These are phyloP conservation scores for Pneumocystis jirovecii DNA, from an alignment of 1,139 yeast genomes.

Conservation along the genomic window DNA sequence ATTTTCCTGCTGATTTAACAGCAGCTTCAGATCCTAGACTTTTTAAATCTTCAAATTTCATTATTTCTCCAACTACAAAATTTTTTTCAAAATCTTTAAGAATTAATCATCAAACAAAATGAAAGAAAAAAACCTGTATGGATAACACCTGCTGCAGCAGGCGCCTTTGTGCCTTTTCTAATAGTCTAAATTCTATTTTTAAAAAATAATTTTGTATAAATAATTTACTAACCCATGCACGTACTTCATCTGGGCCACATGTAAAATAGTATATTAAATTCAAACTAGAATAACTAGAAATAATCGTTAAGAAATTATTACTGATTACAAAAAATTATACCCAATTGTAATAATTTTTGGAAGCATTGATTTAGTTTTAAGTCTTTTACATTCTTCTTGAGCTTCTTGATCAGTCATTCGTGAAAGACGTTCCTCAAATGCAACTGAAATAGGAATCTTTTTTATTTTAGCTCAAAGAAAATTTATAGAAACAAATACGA, in stretches of 20 bases:
- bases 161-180: conserved; percentile 62
- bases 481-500: conserved; percentile 20
- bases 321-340: conserved; percentile 28
- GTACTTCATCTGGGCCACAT: conserved; percentile 76
- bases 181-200: conserved; percentile 30
- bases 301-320: background rate
- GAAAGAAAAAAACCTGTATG: conserved; percentile 44
- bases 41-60: conserved; percentile 67
- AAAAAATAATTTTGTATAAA: background rate
- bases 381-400: conserved; percentile 70
- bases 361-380: conserved; percentile 73
- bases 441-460: conserved; percentile 74
- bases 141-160: conserved; percentile 87
- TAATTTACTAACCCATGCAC: conserved; percentile 48
- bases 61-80: conserved; percentile 73
- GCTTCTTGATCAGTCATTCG: conserved; percentile 88
- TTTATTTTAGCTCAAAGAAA: background rate
- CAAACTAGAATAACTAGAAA: conserved; percentile 28
- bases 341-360: conserved; percentile 69
- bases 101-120: conserved; percentile 30
- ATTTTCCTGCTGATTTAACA: conserved; percentile 88
- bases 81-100: conserved; percentile 31
- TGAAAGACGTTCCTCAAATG: conserved; percentile 83
- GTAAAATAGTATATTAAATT: conserved; percentile 76
- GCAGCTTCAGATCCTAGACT: conserved; percentile 67